Evolutionary conservation across 2,329 filamentous ascomycete genomes (phyloP).

Genomic region (Hansfordia pulvinata): DNA sequence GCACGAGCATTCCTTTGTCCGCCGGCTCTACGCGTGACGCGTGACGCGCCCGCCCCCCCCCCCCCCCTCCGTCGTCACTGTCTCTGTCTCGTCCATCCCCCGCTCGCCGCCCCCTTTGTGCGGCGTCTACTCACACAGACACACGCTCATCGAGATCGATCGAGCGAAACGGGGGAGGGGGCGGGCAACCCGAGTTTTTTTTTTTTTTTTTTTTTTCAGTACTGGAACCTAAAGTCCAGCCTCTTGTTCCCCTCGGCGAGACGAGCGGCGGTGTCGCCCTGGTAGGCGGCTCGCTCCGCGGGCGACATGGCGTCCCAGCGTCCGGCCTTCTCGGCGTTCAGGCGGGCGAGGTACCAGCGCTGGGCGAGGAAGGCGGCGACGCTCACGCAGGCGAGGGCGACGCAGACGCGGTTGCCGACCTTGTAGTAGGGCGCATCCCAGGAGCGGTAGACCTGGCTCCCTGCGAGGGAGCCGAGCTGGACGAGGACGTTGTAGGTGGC

Average conservation of each 20-base stretch:
- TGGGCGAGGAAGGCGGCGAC: conserved; percentile 35
- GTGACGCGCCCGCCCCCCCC: no score
- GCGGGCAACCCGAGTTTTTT: no score
- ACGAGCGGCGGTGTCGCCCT: conserved; percentile 25
- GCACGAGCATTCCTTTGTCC: no score
- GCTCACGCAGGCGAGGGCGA: conserved; percentile 34
- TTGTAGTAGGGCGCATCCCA: conserved; percentile 43
- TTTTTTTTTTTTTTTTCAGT: no score
- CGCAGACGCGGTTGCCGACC: conserved; percentile 40
- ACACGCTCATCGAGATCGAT: no score
- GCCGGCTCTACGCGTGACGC: no score
- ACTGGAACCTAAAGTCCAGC: conserved; percentile 36
- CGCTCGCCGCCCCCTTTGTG: no score
- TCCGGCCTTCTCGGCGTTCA: conserved; percentile 34
- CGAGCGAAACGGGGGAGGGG: no score
- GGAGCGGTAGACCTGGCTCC: conserved; percentile 32
- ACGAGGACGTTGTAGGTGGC: conserved; percentile 34
- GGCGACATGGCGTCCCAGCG: conserved; percentile 29
- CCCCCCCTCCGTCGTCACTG: no score
- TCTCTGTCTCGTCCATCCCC: no score
- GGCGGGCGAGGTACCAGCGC: conserved; percentile 24
- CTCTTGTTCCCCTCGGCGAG: conserved; percentile 34
- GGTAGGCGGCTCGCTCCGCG: conserved; percentile 30
- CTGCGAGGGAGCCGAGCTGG: conserved; percentile 27
- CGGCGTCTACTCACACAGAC: no score